phyloP scores from a whole-genome alignment of 768 basidiomycete species.

The Punctularia strigosozonata region DNA sequence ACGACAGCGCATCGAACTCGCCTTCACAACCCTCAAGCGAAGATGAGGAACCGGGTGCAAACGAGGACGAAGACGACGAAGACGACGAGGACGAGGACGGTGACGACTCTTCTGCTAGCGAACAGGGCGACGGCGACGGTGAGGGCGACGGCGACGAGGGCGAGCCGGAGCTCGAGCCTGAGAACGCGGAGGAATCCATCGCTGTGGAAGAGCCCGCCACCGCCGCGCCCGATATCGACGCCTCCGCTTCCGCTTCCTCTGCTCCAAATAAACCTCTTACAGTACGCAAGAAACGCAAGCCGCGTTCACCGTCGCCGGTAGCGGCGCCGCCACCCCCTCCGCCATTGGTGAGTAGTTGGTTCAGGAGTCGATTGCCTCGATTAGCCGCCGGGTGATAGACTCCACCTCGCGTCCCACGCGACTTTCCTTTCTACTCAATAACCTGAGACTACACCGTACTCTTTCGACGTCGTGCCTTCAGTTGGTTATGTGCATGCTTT shows the following conservation, averaged over 20 bases:
- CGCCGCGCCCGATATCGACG: slow-evolving; percentile 11
- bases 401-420: too few species aligned
- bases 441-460: too few species aligned
- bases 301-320: slow-evolving; percentile 46
- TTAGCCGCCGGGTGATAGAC: too few species aligned
- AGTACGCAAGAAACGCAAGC: slow-evolving; percentile 32
- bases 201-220: slow-evolving; percentile 4
- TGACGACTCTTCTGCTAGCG: neutral
- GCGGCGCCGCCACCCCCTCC: slow-evolving; percentile 36
- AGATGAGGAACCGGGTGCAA: too few species aligned
- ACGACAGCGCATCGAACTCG: too few species aligned
- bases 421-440: too few species aligned
- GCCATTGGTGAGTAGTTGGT: too few species aligned
- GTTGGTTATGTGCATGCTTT: too few species aligned
- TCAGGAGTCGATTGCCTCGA: too few species aligned
- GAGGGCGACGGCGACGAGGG: neutral
- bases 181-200: slow-evolving; percentile 3
- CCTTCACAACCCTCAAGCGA: too few species aligned
- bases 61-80: too few species aligned
- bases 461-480: too few species aligned
- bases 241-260: slow-evolving; percentile 16
- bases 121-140: neutral
- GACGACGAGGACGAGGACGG: neutral
- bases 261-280: slow-evolving; percentile 35
- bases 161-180: slow-evolving; percentile 6